phyloP scores from a whole-genome alignment of 768 basidiomycete species.

The Russula foetens region DNA sequence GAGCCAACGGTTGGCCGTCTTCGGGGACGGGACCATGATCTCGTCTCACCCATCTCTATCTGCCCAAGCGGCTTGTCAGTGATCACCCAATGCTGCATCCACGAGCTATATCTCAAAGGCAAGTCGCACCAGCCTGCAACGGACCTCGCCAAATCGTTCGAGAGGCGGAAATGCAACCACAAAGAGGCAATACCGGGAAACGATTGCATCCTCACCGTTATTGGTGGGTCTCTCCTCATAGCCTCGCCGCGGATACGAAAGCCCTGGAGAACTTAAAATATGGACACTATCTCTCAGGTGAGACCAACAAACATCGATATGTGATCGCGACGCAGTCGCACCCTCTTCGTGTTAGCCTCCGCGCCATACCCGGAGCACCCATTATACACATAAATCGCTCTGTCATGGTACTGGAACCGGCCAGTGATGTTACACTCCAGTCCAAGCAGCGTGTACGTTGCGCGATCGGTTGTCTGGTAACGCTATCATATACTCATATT shows the following conservation, averaged over 20 bases:
- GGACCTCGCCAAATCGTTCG: slow-evolving; percentile 89
- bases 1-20: too few species aligned
- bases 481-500: neutral
- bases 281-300: slow-evolving; percentile 37
- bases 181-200: slow-evolving; percentile 75
- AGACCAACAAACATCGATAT: slow-evolving; percentile 88
- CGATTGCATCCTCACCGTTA: slow-evolving; percentile 73
- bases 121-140: slow-evolving; percentile 63
- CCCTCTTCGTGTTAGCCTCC: slow-evolving; percentile 58
- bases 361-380: slow-evolving; percentile 75
- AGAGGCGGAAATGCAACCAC: slow-evolving; percentile 93
- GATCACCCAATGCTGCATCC: slow-evolving; percentile 98
- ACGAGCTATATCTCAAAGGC: slow-evolving; percentile 85
- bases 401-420: slow-evolving; percentile 90
- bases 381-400: slow-evolving; percentile 87
- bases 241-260: too few species aligned
- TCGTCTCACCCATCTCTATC: neutral
- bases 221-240: slow-evolving; percentile 46
- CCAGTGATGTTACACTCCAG: slow-evolving; percentile 65
- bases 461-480: neutral
- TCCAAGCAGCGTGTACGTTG: slow-evolving; percentile 52
- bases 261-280: too few species aligned
- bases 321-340: slow-evolving; percentile 80
- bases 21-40: neutral
- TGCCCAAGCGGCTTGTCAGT: slow-evolving; percentile 56